Base-by-base conservation (phyloP, 495 filamentous ascomycete genomes). In the Daldinia decipiens region DNA sequence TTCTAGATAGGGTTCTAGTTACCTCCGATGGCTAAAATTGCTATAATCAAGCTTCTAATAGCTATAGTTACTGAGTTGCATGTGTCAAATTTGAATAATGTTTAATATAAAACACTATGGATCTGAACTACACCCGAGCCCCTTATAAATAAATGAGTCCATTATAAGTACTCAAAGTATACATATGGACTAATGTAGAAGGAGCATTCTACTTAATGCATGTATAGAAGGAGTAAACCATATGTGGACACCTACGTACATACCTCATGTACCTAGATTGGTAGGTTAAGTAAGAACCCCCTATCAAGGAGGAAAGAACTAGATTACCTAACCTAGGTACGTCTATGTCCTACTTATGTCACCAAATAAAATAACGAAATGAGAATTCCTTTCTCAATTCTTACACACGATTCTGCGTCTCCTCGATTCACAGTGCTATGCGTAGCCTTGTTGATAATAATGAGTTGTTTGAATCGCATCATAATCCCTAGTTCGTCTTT, bases 161-260 rank as follows among this genome's bases (percentile, higher is more conserved):
- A 3, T n/a, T 40, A 40, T 7, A 17, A 17, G n/a, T 40, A 17
- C 32, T 36, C 1, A 13, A 36, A 13, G 12, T 12, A 13, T 36
- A 13, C n/a, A n/a, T n/a, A n/a, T n/a, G n/a, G n/a, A n/a, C 4
- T 36, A 4, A 36, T 5, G 34, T 13, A 36, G 12, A 36, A 13
- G 11, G 34, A 13, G 5, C 34, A 36, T 36, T 36, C 34, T 36
- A 13, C 34, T 36, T 13, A 36, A 36, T 13, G 34, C 1, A n/a
- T n/a, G n/a, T n/a, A 12, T 13, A 39, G 62, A 65, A 65, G 64
- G 64, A 59, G 56, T 31, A 34, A 7, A 29, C 5, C 12, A 55
- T 19, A 19, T 53, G 13, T 27, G 32, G 39, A 43, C 12, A 7
- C 40, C 31, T 29, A 2, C 31, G 54, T 52, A 40, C 29, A 31